Base-by-base conservation (phyloP, 225 moss, liverwort and hornwort genomes). In the Neckera pumila region DNA sequence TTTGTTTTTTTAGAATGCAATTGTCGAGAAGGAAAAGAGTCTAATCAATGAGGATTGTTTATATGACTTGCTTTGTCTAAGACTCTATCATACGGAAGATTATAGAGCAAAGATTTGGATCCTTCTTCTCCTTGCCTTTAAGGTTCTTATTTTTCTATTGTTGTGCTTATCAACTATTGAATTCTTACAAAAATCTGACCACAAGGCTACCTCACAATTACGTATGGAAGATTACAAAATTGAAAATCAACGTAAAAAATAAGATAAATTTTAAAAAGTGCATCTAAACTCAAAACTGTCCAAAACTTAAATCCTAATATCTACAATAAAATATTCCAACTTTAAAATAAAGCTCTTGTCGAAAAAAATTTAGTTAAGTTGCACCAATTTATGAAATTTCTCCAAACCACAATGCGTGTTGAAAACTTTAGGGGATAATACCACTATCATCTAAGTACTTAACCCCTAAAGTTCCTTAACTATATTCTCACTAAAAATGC, bases 101-200 rank as follows among this genome's bases (percentile, higher is more conserved):
- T 3, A 38, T 14, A 9, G 5, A 70, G 0, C 0, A 70, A 70
- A 40, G 70, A 40, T 25, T 70, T 25, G 25, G 7, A 15, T 0
- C 3, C 26, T 9, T 40, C 14, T 70, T 40, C 14, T 40, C 5
- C 26, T 1, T 14, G 3, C 2, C 5, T 70, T 70, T 70, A 25
- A 5, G 25, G 1, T 40, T 40, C 7, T 5, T 40, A 26, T 70
- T 40, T 70, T 70, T 4, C 8, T 70, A 26, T 70, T 0, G 2
- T 70, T 0, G 8, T 26, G 2, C 8, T 42, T 40, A 2, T 25
- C 70, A 14, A 26, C 14, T 26, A 25, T 15, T 70, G 3, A 42
- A 3, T 3, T 15, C 1, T 26, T 0, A 14, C 5, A 40, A 70
- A 40, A 40, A 8, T 25, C 1, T 0, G 0, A 40, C 25, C 1